Conservation (phyloP, 768 basidiomycete species). For the Phlegmacium glaucopus region DNA sequence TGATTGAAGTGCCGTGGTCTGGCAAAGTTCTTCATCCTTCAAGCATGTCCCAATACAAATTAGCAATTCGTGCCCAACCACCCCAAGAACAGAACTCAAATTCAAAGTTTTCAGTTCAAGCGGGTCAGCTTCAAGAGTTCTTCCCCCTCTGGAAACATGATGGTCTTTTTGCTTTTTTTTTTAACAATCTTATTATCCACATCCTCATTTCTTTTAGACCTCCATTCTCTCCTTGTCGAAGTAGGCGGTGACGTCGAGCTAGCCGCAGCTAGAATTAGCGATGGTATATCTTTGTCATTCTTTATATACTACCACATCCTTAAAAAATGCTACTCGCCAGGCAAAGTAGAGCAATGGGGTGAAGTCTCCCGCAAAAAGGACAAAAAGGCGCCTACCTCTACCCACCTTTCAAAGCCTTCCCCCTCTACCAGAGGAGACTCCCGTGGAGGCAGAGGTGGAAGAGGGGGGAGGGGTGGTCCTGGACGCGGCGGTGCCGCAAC, state of each 20-base stretch:
- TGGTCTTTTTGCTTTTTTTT: slow-evolving; percentile 37
- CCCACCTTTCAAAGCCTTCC: slow-evolving; percentile 51
- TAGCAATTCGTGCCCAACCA: slow-evolving; percentile 38
- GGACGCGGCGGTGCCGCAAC: slow-evolving; percentile 51
- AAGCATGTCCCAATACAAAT: slow-evolving; percentile 54
- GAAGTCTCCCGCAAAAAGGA: slow-evolving; percentile 86
- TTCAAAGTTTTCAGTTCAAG: slow-evolving; percentile 50
- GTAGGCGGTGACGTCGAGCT: slow-evolving; percentile 64
- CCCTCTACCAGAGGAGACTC: slow-evolving; percentile 47
- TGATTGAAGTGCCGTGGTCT: not conserved
- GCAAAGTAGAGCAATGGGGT: slow-evolving; percentile 77
- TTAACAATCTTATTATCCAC: slow-evolving; percentile 22
- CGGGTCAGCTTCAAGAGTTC: slow-evolving; percentile 62
- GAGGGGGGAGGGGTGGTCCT: slow-evolving; percentile 57
- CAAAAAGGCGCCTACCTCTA: slow-evolving; percentile 55
- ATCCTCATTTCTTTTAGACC: slow-evolving; percentile 40
- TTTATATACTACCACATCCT: slow-evolving; percentile 14
- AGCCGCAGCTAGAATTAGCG: slow-evolving; percentile 71
- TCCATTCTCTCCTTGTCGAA: slow-evolving; percentile 66
- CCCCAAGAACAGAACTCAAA: slow-evolving; percentile 30
- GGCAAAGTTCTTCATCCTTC: slow-evolving; percentile 18
- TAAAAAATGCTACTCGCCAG: slow-evolving; percentile 32
- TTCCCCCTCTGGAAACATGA: slow-evolving; percentile 71
- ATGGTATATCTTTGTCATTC: slow-evolving; percentile 45
- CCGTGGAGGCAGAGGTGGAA: slow-evolving; percentile 59